Base-by-base conservation (phyloP, 768 basidiomycete species). In the Hypsizygus marmoreus region DNA sequence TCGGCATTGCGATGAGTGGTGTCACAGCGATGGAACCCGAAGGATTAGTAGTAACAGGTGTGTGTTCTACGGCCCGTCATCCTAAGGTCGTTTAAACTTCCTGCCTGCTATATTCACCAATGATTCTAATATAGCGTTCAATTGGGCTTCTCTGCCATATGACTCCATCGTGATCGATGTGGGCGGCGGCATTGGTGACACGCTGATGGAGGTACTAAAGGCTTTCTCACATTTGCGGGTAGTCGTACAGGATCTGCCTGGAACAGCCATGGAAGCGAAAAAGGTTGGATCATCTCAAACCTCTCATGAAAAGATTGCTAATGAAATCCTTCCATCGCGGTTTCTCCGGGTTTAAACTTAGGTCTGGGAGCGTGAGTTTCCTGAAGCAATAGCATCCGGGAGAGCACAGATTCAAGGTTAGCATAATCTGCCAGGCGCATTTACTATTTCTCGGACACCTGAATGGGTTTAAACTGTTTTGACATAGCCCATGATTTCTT, bases 101-200 rank as follows among this genome's bases (percentile, higher is more conserved):
- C 42, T 56, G 7, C 31, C 41, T 2, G 49, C 59, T 33, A 41
- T 57, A 13, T 53, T 58, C 11, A 13, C 22, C 22, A 17, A 14
- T 23, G 8, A 14, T 31, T 40, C 28, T 19, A 36, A 23, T 43
- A 2, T 43, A 86, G 84, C 71, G 2, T 84, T 80, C 53, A 70
- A 78, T 20, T 86, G 84, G 77, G 51, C 64, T 11, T 59, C 70
- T 9, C 66, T 86, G 24, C 68, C 70, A 1, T 55, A 62, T n/a
- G 72, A 71, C 3, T 67, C 76, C 2, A 57, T 78, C 2, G 66
- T 86, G 7, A 74, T 85, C 4, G 84, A 86, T 45, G 79, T 86
- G 2, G 84, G 84, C 3, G 84, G 84, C 10, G 84, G 84, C 2
- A 78, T 85, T 23, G 84, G 84, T 16, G 63, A 66, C 43, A 68